Conservation (phyloP, 2,329 filamentous ascomycete genomes). For the Diaporthe capsici region DNA sequence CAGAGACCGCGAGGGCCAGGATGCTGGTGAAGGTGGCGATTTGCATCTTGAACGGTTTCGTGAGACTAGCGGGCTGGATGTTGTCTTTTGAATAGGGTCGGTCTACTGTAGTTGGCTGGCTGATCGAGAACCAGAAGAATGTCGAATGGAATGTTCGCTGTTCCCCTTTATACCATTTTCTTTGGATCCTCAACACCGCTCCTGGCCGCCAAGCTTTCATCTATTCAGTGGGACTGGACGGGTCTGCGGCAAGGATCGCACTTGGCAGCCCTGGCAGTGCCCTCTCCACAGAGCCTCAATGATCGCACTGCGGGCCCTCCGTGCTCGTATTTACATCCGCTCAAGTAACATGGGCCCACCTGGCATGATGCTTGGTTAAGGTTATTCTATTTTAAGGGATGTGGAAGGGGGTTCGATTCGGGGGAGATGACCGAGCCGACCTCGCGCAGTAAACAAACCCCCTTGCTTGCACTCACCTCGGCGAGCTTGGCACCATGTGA, state of each 20-base stretch:
- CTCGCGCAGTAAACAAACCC: neutral
- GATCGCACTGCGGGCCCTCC: constrained; percentile 1
- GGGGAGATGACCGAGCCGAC: neutral
- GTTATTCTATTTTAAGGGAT: constrained; percentile 4
- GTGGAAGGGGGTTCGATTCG: neutral
- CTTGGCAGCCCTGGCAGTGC: constrained; percentile 14
- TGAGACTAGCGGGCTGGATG: neutral
- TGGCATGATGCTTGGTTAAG: constrained; percentile 15
- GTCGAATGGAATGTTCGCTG: neutral
- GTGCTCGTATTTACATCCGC: neutral
- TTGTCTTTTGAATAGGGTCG: neutral
- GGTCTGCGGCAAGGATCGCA: constrained; percentile 2
- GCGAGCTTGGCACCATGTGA: neutral
- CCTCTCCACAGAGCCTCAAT: constrained; percentile 16
- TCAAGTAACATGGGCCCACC: constrained; percentile 15
- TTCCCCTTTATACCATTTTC: neutral
- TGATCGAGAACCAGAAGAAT: neutral
- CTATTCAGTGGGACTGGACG: constrained; percentile 20
- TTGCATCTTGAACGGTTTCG: neutral
- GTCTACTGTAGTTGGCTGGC: neutral
- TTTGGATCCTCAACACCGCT: neutral
- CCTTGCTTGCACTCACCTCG: neutral
- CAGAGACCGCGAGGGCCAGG: constrained; percentile 12
- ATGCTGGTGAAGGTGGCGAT: constrained; percentile 13
- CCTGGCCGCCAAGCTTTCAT: neutral